Evolutionary conservation across 2,329 filamentous ascomycete species (phyloP).

Genomic region (Sporothrix curviconia): DNA sequence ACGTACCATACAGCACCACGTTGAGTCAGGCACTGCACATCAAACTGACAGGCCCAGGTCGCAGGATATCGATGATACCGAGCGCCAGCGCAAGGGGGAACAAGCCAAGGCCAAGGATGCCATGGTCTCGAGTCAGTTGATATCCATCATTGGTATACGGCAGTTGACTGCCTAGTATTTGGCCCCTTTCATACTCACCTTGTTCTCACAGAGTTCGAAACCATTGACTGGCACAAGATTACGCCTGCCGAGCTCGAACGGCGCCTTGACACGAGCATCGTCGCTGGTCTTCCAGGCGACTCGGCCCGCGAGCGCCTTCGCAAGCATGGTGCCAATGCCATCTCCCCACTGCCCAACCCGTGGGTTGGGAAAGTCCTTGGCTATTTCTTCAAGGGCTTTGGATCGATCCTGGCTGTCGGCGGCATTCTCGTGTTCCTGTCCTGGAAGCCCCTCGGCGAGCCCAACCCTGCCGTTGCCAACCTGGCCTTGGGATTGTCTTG

Average conservation of each 20-base stretch:
- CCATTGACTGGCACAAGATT: constrained; percentile 63
- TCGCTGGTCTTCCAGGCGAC: constrained; percentile 52
- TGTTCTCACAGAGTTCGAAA: constrained; percentile 46
- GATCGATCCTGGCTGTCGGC: constrained; percentile 61
- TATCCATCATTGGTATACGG: too few species aligned
- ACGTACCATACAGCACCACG: constrained; percentile 23
- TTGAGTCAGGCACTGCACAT: background rate
- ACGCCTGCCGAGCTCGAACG: constrained; percentile 49
- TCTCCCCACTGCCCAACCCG: constrained; percentile 59
- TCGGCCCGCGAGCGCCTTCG: constrained; percentile 48
- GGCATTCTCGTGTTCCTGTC: constrained; percentile 67
- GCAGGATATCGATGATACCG: constrained; percentile 49
- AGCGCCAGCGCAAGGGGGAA: constrained; percentile 28
- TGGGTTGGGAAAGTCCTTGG: constrained; percentile 51
- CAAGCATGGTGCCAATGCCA: constrained; percentile 60
- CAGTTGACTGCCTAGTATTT: too few species aligned
- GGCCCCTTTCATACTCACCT: too few species aligned
- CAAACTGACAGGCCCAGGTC: constrained; percentile 29
- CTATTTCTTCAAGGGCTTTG: constrained; percentile 75
- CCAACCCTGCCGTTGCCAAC: constrained; percentile 59
- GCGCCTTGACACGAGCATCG: constrained; percentile 51
- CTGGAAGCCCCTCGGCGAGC: constrained; percentile 68
- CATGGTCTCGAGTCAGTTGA: constrained; percentile 8
- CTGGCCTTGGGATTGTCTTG: constrained; percentile 66
- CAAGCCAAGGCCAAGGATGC: constrained; percentile 27